A percentile compares a stretch with the other conserved stretches of the same genome.
Conservation (phyloP, 148 eudicot genomes). For the Polygonum aviculare region DNA sequence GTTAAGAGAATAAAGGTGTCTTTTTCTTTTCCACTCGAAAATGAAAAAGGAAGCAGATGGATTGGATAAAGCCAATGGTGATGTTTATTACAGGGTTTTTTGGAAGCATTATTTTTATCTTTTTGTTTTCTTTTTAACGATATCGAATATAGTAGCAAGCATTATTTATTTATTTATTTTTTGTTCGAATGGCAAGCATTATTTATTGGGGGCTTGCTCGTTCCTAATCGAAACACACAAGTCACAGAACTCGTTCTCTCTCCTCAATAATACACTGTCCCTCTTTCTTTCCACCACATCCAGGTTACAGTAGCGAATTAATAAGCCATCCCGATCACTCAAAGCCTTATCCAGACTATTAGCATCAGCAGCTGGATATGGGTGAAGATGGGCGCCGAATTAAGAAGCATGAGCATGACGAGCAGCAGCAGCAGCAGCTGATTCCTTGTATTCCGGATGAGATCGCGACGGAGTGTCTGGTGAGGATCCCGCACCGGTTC, state of each 20-base stretch:
- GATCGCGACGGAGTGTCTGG: constrained; percentile 22
- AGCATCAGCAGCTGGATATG: neutral
- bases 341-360: neutral
- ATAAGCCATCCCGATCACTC: neutral
- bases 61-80: no score
- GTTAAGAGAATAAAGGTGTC: no score
- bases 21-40: no score
- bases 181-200: neutral
- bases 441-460: constrained; percentile 30
- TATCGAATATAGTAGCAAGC: no score
- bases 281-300: neutral
- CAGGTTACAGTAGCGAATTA: neutral
- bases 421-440: neutral
- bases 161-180: no score
- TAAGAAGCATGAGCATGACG: neutral
- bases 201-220: neutral
- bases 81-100: no score
- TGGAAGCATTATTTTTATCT: no score
- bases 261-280: neutral
- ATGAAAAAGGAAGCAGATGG: no score
- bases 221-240: neutral
- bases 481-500: constrained; percentile 19
- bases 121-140: no score
- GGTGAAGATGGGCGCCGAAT: neutral
- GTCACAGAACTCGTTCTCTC: neutral